A percentile compares a stretch with the other conserved stretches of the same genome.
Evolutionary conservation across 2,329 filamentous ascomycete species (phyloP).

Genomic region (Pezicula rhizophila): DNA sequence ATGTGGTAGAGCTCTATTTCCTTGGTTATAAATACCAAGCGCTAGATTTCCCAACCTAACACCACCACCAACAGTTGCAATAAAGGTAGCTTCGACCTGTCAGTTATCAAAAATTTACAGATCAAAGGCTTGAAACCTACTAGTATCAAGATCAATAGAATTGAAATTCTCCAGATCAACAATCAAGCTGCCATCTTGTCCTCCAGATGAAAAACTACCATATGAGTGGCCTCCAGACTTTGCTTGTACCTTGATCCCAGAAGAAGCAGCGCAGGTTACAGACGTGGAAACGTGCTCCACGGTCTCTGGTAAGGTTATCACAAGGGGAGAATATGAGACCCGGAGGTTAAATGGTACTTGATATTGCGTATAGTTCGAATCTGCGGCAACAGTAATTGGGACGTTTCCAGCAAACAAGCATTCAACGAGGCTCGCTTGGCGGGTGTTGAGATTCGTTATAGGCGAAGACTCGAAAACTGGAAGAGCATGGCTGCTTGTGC

Average conservation of each 20-base stretch:
- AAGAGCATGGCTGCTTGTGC: background rate
- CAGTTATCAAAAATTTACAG: too few relatives aligned
- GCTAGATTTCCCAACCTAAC: conserved; percentile 44
- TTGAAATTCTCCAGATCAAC: conserved; percentile 50
- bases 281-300: conserved; percentile 34
- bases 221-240: conserved; percentile 52
- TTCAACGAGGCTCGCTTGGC: background rate
- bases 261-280: conserved; percentile 38
- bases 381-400: conserved; percentile 7
- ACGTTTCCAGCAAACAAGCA: conserved; percentile 11
- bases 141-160: conserved; percentile 43
- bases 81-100: conserved; percentile 34
- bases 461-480: background rate
- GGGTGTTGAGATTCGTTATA: background rate
- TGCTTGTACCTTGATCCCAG: conserved; percentile 41
- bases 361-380: conserved; percentile 10
- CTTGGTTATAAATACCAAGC: conserved; percentile 41
- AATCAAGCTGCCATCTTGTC: conserved; percentile 44
- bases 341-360: conserved; percentile 19
- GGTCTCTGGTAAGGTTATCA: conserved; percentile 21
- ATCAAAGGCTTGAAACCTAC: background rate
- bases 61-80: conserved; percentile 48
- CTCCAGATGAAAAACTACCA: conserved; percentile 39
- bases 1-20: conserved; percentile 49
- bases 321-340: conserved; percentile 12